Percentiles rank a stretch among this genome's conserved stretches.
Conservation (phyloP, 2,329 filamentous ascomycete species). For the Fusarium miscanthi region DNA sequence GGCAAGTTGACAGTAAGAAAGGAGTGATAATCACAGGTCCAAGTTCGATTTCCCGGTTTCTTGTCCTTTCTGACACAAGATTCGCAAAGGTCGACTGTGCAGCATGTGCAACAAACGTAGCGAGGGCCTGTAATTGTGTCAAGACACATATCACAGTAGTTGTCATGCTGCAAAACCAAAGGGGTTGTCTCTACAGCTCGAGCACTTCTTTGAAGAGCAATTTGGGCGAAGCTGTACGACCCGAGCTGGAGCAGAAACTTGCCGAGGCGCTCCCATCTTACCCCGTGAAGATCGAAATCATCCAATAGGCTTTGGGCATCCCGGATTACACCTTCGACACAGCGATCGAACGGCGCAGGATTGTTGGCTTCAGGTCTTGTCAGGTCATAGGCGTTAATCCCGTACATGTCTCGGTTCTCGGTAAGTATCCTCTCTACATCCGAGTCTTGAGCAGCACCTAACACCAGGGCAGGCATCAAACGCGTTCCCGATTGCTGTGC, state of each 20-base stretch:
- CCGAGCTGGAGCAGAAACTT: conserved; percentile 23
- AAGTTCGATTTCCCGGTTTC: conserved; percentile 16
- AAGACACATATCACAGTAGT: conserved; percentile 25
- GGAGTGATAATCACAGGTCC: conserved; percentile 21
- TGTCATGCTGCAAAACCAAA: conserved; percentile 15
- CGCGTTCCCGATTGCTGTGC: conserved; percentile 12
- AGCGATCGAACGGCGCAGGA: neutral
- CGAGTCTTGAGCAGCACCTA: conserved; percentile 11
- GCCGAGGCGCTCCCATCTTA: conserved; percentile 22
- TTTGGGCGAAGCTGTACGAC: conserved; percentile 20
- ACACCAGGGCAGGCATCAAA: conserved; percentile 18
- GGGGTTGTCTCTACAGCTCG: conserved; percentile 10
- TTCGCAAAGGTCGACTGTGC: conserved; percentile 13
- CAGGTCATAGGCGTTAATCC: conserved; percentile 16
- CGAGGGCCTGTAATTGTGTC: neutral
- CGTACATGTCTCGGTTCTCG: conserved; percentile 27
- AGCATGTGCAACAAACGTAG: conserved; percentile 18
- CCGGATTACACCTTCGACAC: conserved; percentile 13
- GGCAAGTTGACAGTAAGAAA: conserved; percentile 6
- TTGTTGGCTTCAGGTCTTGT: neutral
- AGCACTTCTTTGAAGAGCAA: conserved; percentile 21
- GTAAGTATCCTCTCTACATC: conserved; percentile 6
- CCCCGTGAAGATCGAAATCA: neutral
- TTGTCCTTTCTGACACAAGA: conserved; percentile 4
- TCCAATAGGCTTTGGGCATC: conserved; percentile 20